These are phyloP conservation scores for Aspergillus terreus DNA, from an alignment of 2,329 filamentous ascomycete genomes.

Conservation along the genomic window DNA sequence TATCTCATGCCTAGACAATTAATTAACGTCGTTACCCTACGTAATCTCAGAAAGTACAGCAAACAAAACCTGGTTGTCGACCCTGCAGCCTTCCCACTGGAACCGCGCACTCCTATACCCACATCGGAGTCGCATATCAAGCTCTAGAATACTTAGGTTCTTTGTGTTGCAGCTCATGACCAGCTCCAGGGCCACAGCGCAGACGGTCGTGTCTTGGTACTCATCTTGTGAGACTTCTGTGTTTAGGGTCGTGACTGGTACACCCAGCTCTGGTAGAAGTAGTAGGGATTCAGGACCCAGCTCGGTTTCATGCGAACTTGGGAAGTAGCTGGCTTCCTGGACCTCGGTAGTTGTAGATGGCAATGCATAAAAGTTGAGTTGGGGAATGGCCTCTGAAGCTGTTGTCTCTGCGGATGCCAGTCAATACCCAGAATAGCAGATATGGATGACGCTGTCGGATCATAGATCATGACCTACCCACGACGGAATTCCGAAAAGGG, in stretches of 20 bases:
- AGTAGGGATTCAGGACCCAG: neutral
- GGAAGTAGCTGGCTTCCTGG: neutral
- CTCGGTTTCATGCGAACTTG: neutral
- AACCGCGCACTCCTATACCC: conserved; percentile 4
- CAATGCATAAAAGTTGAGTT: neutral
- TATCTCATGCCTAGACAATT: neutral
- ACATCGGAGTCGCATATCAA: conserved; percentile 2
- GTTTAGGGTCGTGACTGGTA: neutral
- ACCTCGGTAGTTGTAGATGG: neutral
- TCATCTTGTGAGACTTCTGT: neutral
- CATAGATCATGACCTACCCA: neutral
- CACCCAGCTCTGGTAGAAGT: neutral
- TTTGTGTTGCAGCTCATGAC: neutral
- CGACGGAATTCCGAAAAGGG: neutral
- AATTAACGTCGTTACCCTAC: neutral
- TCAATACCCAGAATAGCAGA: neutral
- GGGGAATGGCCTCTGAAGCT: neutral
- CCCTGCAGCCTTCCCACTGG: conserved; percentile 6
- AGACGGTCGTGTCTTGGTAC: conserved; percentile 2
- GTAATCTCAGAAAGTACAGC: conserved; percentile 1
- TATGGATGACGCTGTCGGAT: neutral
- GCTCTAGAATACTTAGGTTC: neutral
- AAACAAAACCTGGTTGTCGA: conserved; percentile 3
- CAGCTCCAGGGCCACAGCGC: conserved; percentile 1
- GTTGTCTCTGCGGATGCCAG: neutral